These are phyloP conservation scores for Aspergillus nanangensis DNA, from an alignment of 495 filamentous ascomycete genomes.

Conservation along the genomic window DNA sequence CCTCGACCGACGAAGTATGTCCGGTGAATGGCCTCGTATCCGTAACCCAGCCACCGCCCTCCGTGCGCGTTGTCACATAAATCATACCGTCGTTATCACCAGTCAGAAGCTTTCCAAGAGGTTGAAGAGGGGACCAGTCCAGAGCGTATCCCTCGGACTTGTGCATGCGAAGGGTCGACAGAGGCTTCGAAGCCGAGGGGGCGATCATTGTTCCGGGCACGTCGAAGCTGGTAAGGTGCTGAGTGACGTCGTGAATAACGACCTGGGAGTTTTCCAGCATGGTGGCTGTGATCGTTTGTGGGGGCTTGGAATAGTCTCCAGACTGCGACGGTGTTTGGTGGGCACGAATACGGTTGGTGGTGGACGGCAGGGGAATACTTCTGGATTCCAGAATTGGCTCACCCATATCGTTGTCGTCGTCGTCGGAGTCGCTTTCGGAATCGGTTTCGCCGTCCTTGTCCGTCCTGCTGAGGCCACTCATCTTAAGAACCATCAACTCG, in stretches of 20 bases:
- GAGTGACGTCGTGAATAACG: conserved; percentile 88
- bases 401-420: conserved; percentile 71
- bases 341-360: conserved; percentile 86
- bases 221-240: conserved; percentile 83
- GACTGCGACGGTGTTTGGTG: conserved; percentile 66
- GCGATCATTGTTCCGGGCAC: conserved; percentile 75
- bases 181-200: conserved; percentile 76
- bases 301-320: conserved; percentile 59
- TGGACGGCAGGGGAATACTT: conserved; percentile 75
- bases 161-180: conserved; percentile 84
- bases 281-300: conserved; percentile 78
- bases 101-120: conserved; percentile 77
- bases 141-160: conserved; percentile 90
- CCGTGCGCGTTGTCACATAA: conserved; percentile 77
- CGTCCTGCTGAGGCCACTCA: conserved; percentile 86
- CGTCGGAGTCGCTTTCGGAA: conserved; percentile 70
- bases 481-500: conserved; percentile 89
- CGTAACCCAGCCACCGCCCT: conserved; percentile 83
- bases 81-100: conserved; percentile 89
- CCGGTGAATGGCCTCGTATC: conserved; percentile 75
- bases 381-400: conserved; percentile 94
- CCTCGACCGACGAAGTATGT: conserved; percentile 83
- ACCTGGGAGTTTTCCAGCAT: conserved; percentile 87
- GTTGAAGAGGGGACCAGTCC: conserved; percentile 83
- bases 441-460: conserved; percentile 64